Evolutionary conservation across 345 rosid species (phyloP), one percentile per base, ranked within the genome.

Genomic region (Noccaea bulbosa): DNA sequence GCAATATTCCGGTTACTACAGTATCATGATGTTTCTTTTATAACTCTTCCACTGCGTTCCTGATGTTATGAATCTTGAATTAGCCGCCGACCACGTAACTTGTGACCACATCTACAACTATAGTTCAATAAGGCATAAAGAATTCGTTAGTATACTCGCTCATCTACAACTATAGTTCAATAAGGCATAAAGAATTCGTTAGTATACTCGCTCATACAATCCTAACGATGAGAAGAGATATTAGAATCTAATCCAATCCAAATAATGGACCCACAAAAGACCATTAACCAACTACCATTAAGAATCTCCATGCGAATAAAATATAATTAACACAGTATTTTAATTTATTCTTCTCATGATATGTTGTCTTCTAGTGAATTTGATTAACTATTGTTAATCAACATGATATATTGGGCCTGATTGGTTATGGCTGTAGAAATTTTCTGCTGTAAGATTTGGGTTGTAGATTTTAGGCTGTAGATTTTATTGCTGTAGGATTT

Each of bases 201-300:
- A 14, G 40, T 52, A n/a, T 32, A 27, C 8, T 52, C 37, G 34
- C 11, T 65, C 24, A 37, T 51, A 24, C 38, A 66, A 50, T 20
- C 35, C 35, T 27, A 40, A 70, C 40, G 27, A 48, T 58, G 59
- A 48, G 22, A 57, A 48, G 22, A 57, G 1, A 56, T 47, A 37
- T 7, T 58, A 59, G 50, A 58, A 70, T 70, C 67, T 51, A 50
- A 2, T 61, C 45, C 53, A 50, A 71, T 71, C 45, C 52, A 51
- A 10, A 70, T 70, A 32, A 51, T 41, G 53, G 52, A 16, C 51
- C 68, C 32, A 43, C 20, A 17, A 41, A 41, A 30, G 2, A 12
- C 41, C 20, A 37, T 39, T 70, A 49, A 24, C 59, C 27, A 2
- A 59, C 67, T 15, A 33, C 53, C 51, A 41, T 30, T 59, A 37